phyloP scores from a whole-genome alignment of 1,139 yeast species.

The Nadsonia commutata region DNA sequence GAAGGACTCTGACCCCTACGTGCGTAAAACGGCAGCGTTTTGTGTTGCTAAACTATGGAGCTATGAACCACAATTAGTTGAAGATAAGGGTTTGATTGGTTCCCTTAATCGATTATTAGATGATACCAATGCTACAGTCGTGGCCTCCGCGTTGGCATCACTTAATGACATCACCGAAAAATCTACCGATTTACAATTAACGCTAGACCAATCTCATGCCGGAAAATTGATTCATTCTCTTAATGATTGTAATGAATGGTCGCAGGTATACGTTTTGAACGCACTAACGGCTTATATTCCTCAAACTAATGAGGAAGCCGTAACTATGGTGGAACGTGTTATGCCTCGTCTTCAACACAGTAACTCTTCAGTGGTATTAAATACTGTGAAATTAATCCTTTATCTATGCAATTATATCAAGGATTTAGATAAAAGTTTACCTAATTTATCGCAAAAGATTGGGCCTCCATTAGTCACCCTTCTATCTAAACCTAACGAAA shows the following conservation, averaged over 20 bases:
- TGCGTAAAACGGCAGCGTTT: slow-evolving; percentile 56
- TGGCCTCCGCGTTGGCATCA: slow-evolving; percentile 61
- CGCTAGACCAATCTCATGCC: slow-evolving; percentile 45
- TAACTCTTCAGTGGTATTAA: slow-evolving; percentile 69
- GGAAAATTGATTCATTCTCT: slow-evolving; percentile 35
- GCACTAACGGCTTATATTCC: slow-evolving; percentile 64
- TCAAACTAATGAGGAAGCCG: slow-evolving; percentile 48
- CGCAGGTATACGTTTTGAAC: slow-evolving; percentile 55
- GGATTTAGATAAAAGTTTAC: slow-evolving; percentile 26
- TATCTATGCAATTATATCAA: slow-evolving; percentile 59
- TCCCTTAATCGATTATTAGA: slow-evolving; percentile 46
- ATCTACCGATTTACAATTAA: slow-evolving; percentile 33
- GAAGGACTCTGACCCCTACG: slow-evolving; percentile 40
- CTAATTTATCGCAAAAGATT: slow-evolving; percentile 42
- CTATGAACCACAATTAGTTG: slow-evolving; percentile 34
- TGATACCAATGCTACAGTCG: slow-evolving; percentile 41
- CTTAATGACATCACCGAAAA: slow-evolving; percentile 51
- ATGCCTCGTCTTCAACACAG: slow-evolving; percentile 69
- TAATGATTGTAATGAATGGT: slow-evolving; percentile 62
- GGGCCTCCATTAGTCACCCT: slow-evolving; percentile 62
- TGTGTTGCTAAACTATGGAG: slow-evolving; percentile 58
- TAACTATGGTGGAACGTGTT: slow-evolving; percentile 48
- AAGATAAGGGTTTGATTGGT: slow-evolving; percentile 34
- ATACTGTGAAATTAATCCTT: slow-evolving; percentile 56
- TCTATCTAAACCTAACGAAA: slow-evolving; percentile 65